These are phyloP conservation scores for Barnettozyma botsteinii DNA, from an alignment of 805 yeast species.

Conservation along the genomic window DNA sequence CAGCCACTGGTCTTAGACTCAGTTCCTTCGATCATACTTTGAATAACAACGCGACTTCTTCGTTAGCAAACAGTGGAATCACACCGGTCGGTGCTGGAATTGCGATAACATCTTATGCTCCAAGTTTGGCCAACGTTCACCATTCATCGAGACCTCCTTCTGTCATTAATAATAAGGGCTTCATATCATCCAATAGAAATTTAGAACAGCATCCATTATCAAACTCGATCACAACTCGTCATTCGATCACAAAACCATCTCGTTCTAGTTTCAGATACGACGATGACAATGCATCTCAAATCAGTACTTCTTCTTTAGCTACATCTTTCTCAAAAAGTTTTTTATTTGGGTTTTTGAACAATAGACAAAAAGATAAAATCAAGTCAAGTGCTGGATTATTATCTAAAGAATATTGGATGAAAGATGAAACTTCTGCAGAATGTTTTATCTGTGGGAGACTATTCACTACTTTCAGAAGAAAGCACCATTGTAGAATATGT, in stretches of 20 bases:
- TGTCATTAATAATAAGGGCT: slow-evolving; percentile 13
- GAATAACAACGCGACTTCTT: not conserved
- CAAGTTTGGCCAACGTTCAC: slow-evolving; percentile 16
- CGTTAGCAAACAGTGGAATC: not conserved
- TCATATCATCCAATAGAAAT: not conserved
- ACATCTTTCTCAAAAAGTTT: slow-evolving; percentile 38
- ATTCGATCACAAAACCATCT: slow-evolving; percentile 4
- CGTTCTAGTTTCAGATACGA: slow-evolving; percentile 22
- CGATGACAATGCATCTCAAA: slow-evolving; percentile 30
- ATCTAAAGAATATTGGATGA: slow-evolving; percentile 86
- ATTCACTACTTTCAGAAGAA: slow-evolving; percentile 81
- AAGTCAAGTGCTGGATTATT: slow-evolving; percentile 24
- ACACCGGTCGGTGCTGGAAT: slow-evolving; percentile 5
- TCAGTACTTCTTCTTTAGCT: slow-evolving; percentile 37
- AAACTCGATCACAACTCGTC: not conserved
- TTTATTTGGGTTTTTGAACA: slow-evolving; percentile 36
- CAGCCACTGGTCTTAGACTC: slow-evolving; percentile 18
- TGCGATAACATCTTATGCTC: slow-evolving; percentile 14
- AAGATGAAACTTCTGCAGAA: slow-evolving; percentile 85
- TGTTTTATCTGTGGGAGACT: slow-evolving; percentile 78
- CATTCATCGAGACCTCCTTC: slow-evolving; percentile 21
- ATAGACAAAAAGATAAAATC: slow-evolving; percentile 23
- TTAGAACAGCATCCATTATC: not conserved
- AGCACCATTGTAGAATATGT: slow-evolving; percentile 93
- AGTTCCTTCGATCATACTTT: slow-evolving; percentile 18